Evolutionary conservation across 345 rosid species (phyloP).

Genomic region (Linum usitatissimum): DNA sequence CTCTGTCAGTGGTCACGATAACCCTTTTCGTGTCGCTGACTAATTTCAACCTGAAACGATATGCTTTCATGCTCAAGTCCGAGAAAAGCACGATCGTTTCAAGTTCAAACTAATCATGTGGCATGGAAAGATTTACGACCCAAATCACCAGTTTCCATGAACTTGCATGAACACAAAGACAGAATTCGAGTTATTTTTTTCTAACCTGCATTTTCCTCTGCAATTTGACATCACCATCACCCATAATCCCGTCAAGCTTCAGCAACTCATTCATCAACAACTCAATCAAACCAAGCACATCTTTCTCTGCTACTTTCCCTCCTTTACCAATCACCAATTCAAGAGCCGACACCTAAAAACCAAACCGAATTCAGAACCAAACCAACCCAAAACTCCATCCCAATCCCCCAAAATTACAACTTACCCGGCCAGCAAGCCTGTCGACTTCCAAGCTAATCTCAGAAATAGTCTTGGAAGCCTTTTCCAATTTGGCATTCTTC

Average conservation of each 20-base stretch:
- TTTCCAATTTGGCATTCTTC: conserved; percentile 74
- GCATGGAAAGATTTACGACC: too few relatives aligned
- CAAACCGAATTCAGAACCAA: conserved; percentile 7
- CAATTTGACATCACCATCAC: conserved; percentile 81
- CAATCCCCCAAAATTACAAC: too few relatives aligned
- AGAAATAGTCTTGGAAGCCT: conserved; percentile 76
- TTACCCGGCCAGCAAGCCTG: conserved; percentile 76
- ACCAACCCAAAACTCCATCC: background rate
- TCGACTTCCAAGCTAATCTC: conserved; percentile 89
- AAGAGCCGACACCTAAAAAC: conserved; percentile 50
- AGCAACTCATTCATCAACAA: conserved; percentile 88
- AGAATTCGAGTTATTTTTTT: too few relatives aligned
- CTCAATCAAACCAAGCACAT: conserved; percentile 53
- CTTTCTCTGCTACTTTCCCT: conserved; percentile 68
- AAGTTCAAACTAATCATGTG: too few relatives aligned
- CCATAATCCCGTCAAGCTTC: conserved; percentile 74
- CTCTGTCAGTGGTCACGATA: too few relatives aligned
- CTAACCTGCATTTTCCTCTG: conserved; percentile 94
- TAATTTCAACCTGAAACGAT: too few relatives aligned
- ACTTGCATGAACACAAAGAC: background rate
- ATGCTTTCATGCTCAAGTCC: too few relatives aligned
- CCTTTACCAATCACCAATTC: conserved; percentile 63
- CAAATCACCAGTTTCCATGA: too few relatives aligned
- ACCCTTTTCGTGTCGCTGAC: too few relatives aligned
- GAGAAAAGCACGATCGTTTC: too few relatives aligned